Evolutionary conservation across 768 basidiomycete species (phyloP), one percentile per base, ranked within the genome.

Genomic region (Plicaturopsis crispa): DNA sequence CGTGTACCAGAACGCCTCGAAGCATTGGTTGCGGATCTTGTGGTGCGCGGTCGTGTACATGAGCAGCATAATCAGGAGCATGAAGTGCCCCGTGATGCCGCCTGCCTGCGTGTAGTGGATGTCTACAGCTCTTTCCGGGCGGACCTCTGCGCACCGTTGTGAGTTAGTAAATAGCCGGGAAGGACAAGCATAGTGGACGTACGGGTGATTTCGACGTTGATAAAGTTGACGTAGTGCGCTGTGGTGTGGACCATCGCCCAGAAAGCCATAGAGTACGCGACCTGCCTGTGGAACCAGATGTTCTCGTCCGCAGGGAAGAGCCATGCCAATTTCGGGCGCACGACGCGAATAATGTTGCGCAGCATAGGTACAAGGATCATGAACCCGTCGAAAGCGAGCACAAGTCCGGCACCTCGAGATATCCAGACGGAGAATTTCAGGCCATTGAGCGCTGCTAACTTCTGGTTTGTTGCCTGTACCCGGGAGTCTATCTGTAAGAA

Each of bases 1-100:
- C 23, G 91, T 92, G 59, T 92, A 94, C 91, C 91, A 94, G 69
- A 97, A 97, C 1, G 78, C 88, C 59, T 97, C 92, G 61, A 93
- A 96, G 66, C 80, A 87, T 60, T 91, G 87, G 43, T 73, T 60
- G 48, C 92, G 84, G 46, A 97, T 80, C 61, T 85, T 90, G 53
- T 77, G 71, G 60, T 92, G 88, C 3, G 92, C 90, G 16, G 90
- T 92, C 28, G 85, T 76, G 58, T 93, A 94, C 74, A 94, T 90
- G 50, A 91, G 56, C 47, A 97, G 58, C 88, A 97, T 91, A 58
- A 92, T 80, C 43, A 96, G 66, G 30, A 94, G 76, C 91, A 94
- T 92, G 60, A 90, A 85, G 57, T 97, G 92, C 11, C 92, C 92
- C 2, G 91, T 89, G 56, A 94, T 83, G n/a, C 88, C 90, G 46